Evolutionary conservation across 495 filamentous ascomycete species (phyloP), one percentile per base, ranked within the genome.

Genomic region (Talaromyces nanjingensis): DNA sequence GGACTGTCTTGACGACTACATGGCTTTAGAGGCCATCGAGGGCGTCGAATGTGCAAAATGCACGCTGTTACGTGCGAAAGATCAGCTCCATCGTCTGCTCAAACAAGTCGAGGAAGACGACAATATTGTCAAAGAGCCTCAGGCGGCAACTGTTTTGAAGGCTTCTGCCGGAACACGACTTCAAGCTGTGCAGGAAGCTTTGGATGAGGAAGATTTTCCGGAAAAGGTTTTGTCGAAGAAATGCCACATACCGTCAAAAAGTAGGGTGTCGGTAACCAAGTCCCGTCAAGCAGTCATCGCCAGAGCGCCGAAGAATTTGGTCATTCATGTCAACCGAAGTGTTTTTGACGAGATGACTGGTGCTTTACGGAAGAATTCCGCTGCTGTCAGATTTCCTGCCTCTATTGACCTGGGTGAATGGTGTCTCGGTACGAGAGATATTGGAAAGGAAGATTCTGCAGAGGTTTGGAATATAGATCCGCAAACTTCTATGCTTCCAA

Each of bases 31-130:
- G 69, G 73, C 81, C 1, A 96, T 98, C 67, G 84, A 88, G 67
- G 91, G 90, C 0, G 92, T 98, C 16, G 89, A 97, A 67, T 99
- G 96, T 72, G 82, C 86, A 42, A 96, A 93, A 64, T 99, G 96
- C 75, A 94, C 94, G 0, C 79, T 98, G 6, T 68, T 93, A 57
- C 77, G 76, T 16, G 73, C 73, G 7, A 75, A 80, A 60, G 66
- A 72, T 7, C 81, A 84, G 47, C 76, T 89, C 20, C 63, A 73
- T 58, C 74, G 73, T 45, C 70, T 88, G 7, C 63, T 86, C 2
- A 63, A 67, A 24, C 69, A 76, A 29, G 67, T 76, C 58, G 64
- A 70, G 22, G 69, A 71, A 12, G 76, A 73, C 63, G 65, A 70
- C n/a, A 62, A 64, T 16, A 45, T 64, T 3, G 39, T 65, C 1